Evolutionary conservation across 176 grass and related monocot genomes (phyloP).

Genomic region (Bromus sterilis): DNA sequence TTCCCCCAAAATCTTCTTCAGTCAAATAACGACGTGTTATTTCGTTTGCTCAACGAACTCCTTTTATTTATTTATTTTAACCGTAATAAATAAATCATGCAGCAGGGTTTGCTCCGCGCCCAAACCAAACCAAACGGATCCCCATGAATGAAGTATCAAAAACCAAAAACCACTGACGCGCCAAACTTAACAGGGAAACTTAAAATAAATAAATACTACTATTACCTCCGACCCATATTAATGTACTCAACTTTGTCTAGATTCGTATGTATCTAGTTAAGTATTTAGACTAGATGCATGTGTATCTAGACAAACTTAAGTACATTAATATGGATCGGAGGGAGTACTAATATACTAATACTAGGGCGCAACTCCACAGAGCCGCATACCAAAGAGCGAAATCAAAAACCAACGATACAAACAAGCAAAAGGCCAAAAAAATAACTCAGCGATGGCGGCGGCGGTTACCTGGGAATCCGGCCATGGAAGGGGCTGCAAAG

Average conservation of each 20-base stretch:
- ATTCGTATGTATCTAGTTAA: too few relatives aligned
- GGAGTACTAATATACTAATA: too few relatives aligned
- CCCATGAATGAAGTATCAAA: background rate
- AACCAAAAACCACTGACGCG: background rate
- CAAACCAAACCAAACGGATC: background rate
- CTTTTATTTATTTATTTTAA: too few relatives aligned
- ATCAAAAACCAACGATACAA: background rate
- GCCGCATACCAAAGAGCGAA: background rate
- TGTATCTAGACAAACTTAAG: too few relatives aligned
- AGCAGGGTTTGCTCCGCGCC: background rate
- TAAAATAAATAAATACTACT: background rate
- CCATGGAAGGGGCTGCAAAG: background rate
- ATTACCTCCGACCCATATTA: too few relatives aligned
- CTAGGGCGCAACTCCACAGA: background rate
- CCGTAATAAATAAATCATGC: background rate
- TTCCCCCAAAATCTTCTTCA: background rate
- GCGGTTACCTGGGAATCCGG: constrained; percentile 8
- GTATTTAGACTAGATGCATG: too few relatives aligned
- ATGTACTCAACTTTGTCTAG: too few relatives aligned
- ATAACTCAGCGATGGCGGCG: background rate
- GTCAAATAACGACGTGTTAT: background rate
- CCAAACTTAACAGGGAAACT: background rate
- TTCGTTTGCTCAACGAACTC: background rate
- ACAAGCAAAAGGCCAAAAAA: background rate
- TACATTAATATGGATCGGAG: too few relatives aligned